Evolutionary conservation across 768 basidiomycete species (phyloP).

Genomic region (Amanita rubescens): DNA sequence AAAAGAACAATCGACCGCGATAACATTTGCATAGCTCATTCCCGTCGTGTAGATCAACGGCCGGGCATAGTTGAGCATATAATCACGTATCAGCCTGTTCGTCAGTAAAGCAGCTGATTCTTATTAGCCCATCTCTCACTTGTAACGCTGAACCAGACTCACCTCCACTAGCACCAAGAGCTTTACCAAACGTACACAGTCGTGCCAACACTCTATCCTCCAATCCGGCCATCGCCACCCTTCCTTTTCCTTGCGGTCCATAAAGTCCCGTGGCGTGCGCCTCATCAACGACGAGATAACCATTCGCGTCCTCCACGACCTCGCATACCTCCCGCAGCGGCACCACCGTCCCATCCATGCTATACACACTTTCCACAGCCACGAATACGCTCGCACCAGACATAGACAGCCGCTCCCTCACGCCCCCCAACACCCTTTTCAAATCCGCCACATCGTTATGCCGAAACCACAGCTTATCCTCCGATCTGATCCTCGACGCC

Average conservation of each 20-base stretch:
- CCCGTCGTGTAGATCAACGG: constrained; percentile 90
- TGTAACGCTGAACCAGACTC: constrained; percentile 16
- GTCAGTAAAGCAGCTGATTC: constrained; percentile 66
- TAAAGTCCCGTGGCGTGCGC: constrained; percentile 93
- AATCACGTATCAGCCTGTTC: constrained; percentile 64
- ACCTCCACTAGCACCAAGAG: constrained; percentile 82
- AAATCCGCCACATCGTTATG: constrained; percentile 67
- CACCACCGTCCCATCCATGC: constrained; percentile 92
- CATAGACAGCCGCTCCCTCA: constrained; percentile 26
- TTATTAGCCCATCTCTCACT: background rate
- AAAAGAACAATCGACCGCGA: constrained; percentile 71
- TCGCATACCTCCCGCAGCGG: constrained; percentile 65
- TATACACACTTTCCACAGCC: constrained; percentile 85
- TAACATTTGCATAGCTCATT: constrained; percentile 65
- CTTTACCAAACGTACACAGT: constrained; percentile 92
- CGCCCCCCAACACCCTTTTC: constrained; percentile 30
- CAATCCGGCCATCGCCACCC: constrained; percentile 64
- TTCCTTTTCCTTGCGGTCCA: constrained; percentile 68
- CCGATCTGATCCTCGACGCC: constrained; percentile 39
- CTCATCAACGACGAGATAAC: constrained; percentile 80
- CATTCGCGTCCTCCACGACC: constrained; percentile 51
- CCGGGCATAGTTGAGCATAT: constrained; percentile 88
- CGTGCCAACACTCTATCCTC: constrained; percentile 68
- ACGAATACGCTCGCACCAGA: constrained; percentile 50
- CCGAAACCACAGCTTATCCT: constrained; percentile 41